Conservation (phyloP, 129 eudicot species). For the Calendula officinalis region DNA sequence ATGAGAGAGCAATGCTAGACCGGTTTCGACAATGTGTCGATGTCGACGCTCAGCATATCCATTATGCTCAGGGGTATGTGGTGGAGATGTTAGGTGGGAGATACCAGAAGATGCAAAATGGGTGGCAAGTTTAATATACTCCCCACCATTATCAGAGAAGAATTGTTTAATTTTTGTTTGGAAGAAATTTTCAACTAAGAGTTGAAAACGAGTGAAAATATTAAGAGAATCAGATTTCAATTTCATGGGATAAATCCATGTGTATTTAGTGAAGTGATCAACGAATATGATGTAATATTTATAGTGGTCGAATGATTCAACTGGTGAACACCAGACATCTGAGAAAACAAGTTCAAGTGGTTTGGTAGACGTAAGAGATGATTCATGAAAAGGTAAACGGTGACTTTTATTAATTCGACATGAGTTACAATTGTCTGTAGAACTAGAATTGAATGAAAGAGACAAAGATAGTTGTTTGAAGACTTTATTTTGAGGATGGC, state of each 20-base stretch:
- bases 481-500: neutral
- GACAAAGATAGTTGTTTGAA: neutral
- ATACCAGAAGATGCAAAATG: neutral
- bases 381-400: neutral
- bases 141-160: neutral
- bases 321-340: neutral
- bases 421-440: neutral
- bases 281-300: neutral
- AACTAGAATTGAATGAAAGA: too few species aligned
- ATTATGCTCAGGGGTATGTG: neutral
- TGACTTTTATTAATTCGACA: slow-evolving; percentile 12
- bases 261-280: neutral
- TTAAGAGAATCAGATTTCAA: neutral
- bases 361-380: neutral
- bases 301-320: neutral
- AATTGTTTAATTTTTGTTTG: neutral
- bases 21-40: neutral
- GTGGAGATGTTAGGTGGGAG: neutral
- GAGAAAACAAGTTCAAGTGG: neutral
- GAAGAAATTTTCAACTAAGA: neutral
- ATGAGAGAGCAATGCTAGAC: neutral
- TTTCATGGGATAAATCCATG: neutral
- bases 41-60: neutral
- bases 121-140: neutral
- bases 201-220: neutral